A percentile compares a stretch with the other conserved stretches of the same genome.
Evolutionary conservation across 768 basidiomycete genomes (phyloP).

Genomic region (Scleroderma citrinum): DNA sequence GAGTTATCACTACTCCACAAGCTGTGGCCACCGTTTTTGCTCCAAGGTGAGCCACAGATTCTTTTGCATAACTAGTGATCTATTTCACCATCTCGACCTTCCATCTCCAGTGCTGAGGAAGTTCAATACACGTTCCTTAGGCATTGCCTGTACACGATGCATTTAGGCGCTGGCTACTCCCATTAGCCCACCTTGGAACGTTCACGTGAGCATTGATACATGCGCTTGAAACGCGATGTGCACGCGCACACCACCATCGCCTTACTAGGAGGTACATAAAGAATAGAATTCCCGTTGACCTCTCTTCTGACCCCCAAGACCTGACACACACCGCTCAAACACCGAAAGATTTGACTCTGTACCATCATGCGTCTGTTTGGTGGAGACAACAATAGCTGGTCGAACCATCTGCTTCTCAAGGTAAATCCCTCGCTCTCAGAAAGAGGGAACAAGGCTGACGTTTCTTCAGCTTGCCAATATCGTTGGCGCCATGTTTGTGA

Average conservation of each 20-base stretch:
- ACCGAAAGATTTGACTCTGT: background rate
- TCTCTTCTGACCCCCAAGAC: constrained; percentile 9
- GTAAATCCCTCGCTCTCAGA: constrained; percentile 22
- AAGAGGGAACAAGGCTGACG: constrained; percentile 4
- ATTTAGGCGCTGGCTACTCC: background rate
- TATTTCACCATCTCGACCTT: background rate
- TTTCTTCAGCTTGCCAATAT: constrained; percentile 45
- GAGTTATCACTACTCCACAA: background rate
- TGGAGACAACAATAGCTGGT: constrained; percentile 32
- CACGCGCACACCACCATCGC: constrained; percentile 17
- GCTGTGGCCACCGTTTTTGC: background rate
- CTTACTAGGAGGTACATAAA: constrained; percentile 20
- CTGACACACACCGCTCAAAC: constrained; percentile 1
- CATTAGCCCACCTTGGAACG: background rate
- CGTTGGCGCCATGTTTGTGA: constrained; percentile 47
- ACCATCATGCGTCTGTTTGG: constrained; percentile 23
- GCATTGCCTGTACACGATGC: background rate
- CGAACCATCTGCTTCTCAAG: constrained; percentile 50
- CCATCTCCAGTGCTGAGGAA: background rate
- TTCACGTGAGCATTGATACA: constrained; percentile 19
- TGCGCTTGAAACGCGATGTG: constrained; percentile 20
- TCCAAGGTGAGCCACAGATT: background rate
- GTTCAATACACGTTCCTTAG: background rate
- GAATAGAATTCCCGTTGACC: constrained; percentile 7
- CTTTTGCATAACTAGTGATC: background rate